Evolutionary conservation across 257 asterid species (phyloP), one percentile per base, ranked within the genome.

Genomic region (Cordia subcordata): DNA sequence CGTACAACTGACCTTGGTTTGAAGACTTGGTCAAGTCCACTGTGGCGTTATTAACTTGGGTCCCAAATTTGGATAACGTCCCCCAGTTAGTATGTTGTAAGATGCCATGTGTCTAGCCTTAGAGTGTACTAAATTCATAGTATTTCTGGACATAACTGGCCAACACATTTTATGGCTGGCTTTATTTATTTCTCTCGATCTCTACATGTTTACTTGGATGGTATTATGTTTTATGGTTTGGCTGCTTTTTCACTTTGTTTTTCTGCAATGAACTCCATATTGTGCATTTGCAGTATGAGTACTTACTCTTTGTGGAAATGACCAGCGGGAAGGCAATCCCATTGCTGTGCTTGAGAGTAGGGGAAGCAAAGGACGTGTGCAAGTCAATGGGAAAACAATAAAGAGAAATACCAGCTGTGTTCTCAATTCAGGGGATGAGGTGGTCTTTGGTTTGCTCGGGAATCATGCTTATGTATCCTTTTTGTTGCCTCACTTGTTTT

Each of bases 381-480:
- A 73, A 65, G 91, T 89, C 40, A 89, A 89, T 72, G 94, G 95
- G 42, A 84, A 82, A 84, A 57, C 82, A 55, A 71, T 89, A n/a
- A 76, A 74, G 86, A 86, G 66, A 65, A 84, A 69, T 60, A 63
- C 80, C 17, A 72, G 33, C 39, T 72, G 78, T 61, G 76, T 75
- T 53, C 95, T 89, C 63, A 75, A 67, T 60, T 89, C 97, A n/a
- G 97, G 97, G 62, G 97, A 89, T 71, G 97, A 82, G 68, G 67
- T 89, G 80, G 79, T 77, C 55, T 89, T 89, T 55, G 97, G 97
- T 52, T 65, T 71, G 71, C 80, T 57, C 19, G 94, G 92, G 55
- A 81, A 61, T 67, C 90, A 81, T 82, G 85, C 94, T 73, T 89
- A 86, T 69, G 97, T 89, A 89, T 89, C 94, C 89, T 84, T 57